phyloP scores from a whole-genome alignment of 192 early-diverging fungal genomes.

The Coemansia sp. region DNA sequence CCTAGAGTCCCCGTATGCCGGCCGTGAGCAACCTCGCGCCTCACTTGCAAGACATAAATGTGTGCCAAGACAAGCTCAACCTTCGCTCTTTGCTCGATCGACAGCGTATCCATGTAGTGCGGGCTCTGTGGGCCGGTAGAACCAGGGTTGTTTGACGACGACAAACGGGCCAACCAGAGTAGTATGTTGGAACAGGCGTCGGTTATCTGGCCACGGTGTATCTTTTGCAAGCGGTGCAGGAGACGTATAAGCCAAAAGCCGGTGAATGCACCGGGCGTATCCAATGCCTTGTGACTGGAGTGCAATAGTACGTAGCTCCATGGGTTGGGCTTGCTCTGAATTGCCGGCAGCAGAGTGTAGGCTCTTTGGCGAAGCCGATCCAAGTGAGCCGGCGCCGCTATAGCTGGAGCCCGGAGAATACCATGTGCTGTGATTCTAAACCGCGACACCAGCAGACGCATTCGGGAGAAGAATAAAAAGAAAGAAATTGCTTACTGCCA shows the following conservation, averaged over 20 bases:
- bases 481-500: neutral
- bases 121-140: neutral
- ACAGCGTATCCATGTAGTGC: conserved; percentile 3
- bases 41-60: conserved; percentile 8
- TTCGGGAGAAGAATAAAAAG: neutral
- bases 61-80: conserved; percentile 21
- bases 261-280: neutral
- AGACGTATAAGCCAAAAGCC: neutral
- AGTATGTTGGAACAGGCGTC: neutral
- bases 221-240: neutral
- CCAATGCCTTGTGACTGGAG: neutral
- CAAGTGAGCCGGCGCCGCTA: neutral
- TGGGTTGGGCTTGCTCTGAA: neutral
- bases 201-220: neutral
- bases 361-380: neutral
- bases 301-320: neutral
- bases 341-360: neutral
- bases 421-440: neutral
- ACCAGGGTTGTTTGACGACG: neutral
- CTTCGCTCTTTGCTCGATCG: neutral
- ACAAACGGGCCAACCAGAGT: neutral
- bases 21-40: conserved; percentile 15
- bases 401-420: neutral
- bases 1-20: neutral
- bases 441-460: neutral